These are phyloP conservation scores for Metroxylon sagu DNA, from an alignment of 176 grass and related monocot species.

Conservation along the genomic window DNA sequence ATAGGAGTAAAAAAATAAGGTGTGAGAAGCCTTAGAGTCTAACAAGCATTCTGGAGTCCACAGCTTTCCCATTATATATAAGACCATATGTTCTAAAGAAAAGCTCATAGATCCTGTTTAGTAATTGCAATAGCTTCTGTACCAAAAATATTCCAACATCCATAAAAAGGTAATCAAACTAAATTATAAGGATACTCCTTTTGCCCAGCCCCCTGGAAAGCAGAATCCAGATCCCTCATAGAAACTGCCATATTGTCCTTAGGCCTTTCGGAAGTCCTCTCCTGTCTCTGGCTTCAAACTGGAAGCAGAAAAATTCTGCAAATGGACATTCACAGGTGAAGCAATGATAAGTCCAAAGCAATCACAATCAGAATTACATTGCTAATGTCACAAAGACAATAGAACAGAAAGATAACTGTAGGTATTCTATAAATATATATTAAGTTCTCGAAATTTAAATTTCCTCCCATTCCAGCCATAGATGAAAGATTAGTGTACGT, in stretches of 20 bases:
- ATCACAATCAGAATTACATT: neutral
- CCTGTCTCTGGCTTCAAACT: slow-evolving; percentile 42
- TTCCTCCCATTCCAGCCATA: too few relatives aligned
- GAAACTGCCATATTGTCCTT: slow-evolving; percentile 54
- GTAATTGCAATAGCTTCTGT: slow-evolving; percentile 6
- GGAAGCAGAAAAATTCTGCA: slow-evolving; percentile 7
- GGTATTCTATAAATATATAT: too few relatives aligned
- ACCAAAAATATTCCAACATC: neutral
- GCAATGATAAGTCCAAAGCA: slow-evolving; percentile 6
- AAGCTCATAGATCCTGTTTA: neutral
- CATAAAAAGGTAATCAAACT: slow-evolving; percentile 1
- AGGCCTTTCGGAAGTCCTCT: slow-evolving; percentile 25
- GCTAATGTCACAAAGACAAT: too few relatives aligned
- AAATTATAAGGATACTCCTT: slow-evolving; percentile 69
- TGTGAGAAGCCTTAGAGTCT: too few relatives aligned
- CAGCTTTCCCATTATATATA: too few relatives aligned
- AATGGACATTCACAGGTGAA: neutral
- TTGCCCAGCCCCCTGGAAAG: slow-evolving; percentile 64
- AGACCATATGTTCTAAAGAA: too few relatives aligned
- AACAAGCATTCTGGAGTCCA: too few relatives aligned
- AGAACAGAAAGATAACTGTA: too few relatives aligned
- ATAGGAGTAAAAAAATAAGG: too few relatives aligned
- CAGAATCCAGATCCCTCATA: slow-evolving; percentile 77
- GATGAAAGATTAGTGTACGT: too few relatives aligned
- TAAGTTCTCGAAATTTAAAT: too few relatives aligned